Conservation (phyloP, 768 basidiomycete genomes). For the Kwoniella heveanensis region DNA sequence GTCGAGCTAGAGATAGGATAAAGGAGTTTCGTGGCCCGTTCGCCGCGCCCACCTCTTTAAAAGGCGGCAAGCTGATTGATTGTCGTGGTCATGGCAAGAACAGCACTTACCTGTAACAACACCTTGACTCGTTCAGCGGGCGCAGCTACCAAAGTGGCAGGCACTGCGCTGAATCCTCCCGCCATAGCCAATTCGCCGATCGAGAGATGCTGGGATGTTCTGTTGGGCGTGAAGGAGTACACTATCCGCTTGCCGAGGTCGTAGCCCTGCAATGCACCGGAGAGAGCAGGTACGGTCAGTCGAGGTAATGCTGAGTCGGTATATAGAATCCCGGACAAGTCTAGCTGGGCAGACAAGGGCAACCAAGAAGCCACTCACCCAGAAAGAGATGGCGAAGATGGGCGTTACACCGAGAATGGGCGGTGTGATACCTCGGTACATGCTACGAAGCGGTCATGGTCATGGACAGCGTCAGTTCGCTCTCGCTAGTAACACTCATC, state of each 20-base stretch:
- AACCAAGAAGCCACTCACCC: slow-evolving; percentile 63
- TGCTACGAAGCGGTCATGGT: no score
- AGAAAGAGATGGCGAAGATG: slow-evolving; percentile 96
- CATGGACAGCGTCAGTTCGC: no score
- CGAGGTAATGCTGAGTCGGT: no score
- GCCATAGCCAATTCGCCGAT: slow-evolving; percentile 82
- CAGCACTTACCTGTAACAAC: slow-evolving; percentile 71
- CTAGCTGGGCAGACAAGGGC: not conserved
- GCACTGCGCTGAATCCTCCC: slow-evolving; percentile 91
- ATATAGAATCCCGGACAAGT: no score
- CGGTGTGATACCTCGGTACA: slow-evolving; percentile 70
- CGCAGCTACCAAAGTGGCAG: slow-evolving; percentile 86
- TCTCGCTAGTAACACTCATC: no score
- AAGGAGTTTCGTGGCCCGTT: no score
- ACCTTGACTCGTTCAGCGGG: slow-evolving; percentile 98
- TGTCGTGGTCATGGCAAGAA: not conserved
- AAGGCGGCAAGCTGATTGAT: no score
- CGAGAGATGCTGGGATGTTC: slow-evolving; percentile 66
- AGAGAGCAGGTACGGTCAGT: not conserved
- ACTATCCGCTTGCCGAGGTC: slow-evolving; percentile 89
- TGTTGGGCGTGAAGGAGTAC: slow-evolving; percentile 73
- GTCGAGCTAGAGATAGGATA: no score
- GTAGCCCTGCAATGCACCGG: slow-evolving; percentile 67
- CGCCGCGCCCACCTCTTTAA: no score
- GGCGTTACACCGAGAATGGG: slow-evolving; percentile 93